Evolutionary conservation across 495 filamentous ascomycete genomes (phyloP).

Genomic region (Hypoxylon cercidicola): DNA sequence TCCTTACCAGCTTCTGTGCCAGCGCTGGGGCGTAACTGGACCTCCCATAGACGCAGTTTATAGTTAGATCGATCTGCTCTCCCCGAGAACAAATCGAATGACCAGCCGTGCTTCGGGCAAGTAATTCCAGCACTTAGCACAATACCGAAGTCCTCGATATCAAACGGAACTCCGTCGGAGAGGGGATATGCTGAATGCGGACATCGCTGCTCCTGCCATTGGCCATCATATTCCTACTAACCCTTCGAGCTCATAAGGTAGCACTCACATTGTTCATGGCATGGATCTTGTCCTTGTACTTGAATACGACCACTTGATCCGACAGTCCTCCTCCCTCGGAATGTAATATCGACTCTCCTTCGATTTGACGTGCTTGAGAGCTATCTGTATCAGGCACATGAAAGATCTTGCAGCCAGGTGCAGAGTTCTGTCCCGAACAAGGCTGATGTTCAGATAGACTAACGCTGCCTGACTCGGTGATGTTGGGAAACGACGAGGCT

Average conservation of each 20-base stretch:
- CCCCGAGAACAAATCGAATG: constrained; percentile 68
- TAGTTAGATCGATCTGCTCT: constrained; percentile 66
- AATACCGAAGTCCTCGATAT: constrained; percentile 71
- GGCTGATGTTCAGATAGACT: constrained; percentile 43
- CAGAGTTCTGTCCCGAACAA: constrained; percentile 41
- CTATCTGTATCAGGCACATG: constrained; percentile 55
- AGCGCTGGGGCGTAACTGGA: constrained; percentile 58
- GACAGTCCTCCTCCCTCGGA: constrained; percentile 53
- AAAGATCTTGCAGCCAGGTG: constrained; percentile 66
- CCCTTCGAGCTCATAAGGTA: not conserved
- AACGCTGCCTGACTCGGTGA: constrained; percentile 51
- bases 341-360: constrained; percentile 46
- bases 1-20: constrained; percentile 17
- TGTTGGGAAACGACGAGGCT: constrained; percentile 61
- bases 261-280: constrained; percentile 68
- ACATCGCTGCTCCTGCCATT: constrained; percentile 60
- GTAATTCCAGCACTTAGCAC: constrained; percentile 62
- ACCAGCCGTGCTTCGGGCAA: constrained; percentile 71
- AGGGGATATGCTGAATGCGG: constrained; percentile 69
- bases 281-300: constrained; percentile 66
- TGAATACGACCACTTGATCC: constrained; percentile 69
- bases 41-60: constrained; percentile 67
- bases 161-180: constrained; percentile 65
- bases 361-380: constrained; percentile 52
- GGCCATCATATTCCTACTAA: constrained; percentile 25